These are phyloP conservation scores for Arachis hypogaea DNA, from an alignment of 306 rosid species.

Conservation along the genomic window DNA sequence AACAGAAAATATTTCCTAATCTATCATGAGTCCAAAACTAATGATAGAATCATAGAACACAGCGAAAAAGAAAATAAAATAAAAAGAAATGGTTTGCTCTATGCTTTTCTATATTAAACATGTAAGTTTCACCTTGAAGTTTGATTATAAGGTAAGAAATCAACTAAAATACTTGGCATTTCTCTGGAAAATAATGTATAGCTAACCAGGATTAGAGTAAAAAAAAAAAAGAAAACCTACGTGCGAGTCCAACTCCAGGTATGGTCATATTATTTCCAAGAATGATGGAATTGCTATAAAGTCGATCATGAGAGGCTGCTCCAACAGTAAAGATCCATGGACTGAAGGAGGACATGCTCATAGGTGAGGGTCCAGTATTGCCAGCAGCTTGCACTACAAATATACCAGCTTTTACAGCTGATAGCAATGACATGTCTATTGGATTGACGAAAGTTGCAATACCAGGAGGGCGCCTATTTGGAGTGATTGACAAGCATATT, in stretches of 20 bases:
- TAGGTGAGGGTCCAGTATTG: slow-evolving; percentile 93
- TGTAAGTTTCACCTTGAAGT: not conserved
- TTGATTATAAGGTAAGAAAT: slow-evolving; percentile 6
- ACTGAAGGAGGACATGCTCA: slow-evolving; percentile 95
- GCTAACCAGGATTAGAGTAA: slow-evolving; percentile 35
- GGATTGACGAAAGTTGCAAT: slow-evolving; percentile 95
- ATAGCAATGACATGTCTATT: slow-evolving; percentile 91
- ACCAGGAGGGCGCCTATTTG: slow-evolving; percentile 93
- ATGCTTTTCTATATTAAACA: not conserved
- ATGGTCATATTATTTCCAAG: slow-evolving; percentile 90
- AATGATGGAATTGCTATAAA: slow-evolving; percentile 70
- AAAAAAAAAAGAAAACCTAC: slow-evolving; percentile 56
- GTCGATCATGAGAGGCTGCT: slow-evolving; percentile 86
- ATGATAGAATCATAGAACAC: not conserved
- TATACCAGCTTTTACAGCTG: slow-evolving; percentile 89
- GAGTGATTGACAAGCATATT: slow-evolving; percentile 89
- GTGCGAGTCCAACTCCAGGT: slow-evolving; percentile 90
- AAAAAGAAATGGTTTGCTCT: not conserved
- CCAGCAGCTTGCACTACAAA: slow-evolving; percentile 99
- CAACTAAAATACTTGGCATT: not conserved
- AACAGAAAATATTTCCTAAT: not conserved
- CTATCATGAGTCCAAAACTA: not conserved
- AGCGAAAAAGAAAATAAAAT: not conserved
- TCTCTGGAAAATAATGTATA: slow-evolving; percentile 24
- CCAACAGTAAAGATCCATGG: slow-evolving; percentile 97